Base-by-base conservation (phyloP, 2,329 filamentous ascomycete species). In the Ophiostoma sp. region DNA sequence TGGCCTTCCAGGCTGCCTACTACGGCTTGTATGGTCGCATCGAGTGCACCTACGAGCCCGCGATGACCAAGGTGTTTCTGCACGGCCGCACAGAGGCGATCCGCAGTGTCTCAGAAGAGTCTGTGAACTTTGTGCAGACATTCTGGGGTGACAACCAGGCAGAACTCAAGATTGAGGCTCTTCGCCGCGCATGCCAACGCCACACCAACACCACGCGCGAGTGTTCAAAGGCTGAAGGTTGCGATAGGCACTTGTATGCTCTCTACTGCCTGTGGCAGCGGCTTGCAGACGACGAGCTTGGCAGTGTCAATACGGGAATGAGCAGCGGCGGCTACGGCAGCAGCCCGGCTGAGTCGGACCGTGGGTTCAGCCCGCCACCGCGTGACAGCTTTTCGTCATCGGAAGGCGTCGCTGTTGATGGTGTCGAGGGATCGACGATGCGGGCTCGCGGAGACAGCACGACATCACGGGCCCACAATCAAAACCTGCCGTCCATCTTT, bases 1-100 rank as follows among this genome's bases (percentile, higher is more conserved):
- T 99, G 94, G 95, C 95, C 0, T 97, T 97, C 81, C 95, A 99
- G 78, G 94, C 94, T 4, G 94, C 95, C 0, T 98, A 99, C 81
- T 99, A 97, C 75, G 95, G 95, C 1, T 84, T 99, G 7, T 99
- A 98, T 74, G 95, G 95, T 3, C 88, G 92, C 4, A 87, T 97
- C 1, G 95, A 98, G 78, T 96, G 92, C 76, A 95, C 93, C 0
- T 99, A 99, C 77, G 95, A 99, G 78, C 95, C 95, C 7, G 94
- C 95, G 58, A 98, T 99, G 95, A 99, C 95, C 66, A 99, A 99
- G 78, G 82, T 90, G 69, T 99, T 87, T 79, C 86, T 96, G 70
- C 95, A 98, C 76, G 95, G 95, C 11, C 90, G 95, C 63, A 99
- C 95, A 0, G 95, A 99, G 79, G 94, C 95, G 4, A 90, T 99